Conservation (phyloP, 768 basidiomycete genomes). For the Albatrellus ellisii region DNA sequence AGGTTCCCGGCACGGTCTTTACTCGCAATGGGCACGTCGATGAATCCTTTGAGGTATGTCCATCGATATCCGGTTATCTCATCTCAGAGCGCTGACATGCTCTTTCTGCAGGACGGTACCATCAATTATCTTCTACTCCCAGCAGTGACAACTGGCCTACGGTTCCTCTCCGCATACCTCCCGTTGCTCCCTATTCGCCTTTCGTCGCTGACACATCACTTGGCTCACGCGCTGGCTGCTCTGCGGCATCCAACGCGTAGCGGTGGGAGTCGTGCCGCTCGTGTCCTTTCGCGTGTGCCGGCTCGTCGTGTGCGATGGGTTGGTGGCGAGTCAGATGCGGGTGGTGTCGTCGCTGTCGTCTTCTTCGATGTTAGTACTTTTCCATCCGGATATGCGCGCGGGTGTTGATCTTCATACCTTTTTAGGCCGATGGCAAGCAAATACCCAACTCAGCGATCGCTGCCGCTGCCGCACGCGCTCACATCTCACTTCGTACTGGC, state of each 20-base stretch:
- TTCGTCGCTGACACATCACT: slow-evolving; percentile 51
- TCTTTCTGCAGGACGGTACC: slow-evolving; percentile 56
- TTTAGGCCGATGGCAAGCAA: slow-evolving; percentile 6
- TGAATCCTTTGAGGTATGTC: slow-evolving; percentile 64
- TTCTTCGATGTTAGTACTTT: slow-evolving; percentile 9
- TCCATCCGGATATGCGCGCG: neutral
- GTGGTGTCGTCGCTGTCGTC: slow-evolving; percentile 8
- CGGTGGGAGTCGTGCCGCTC: slow-evolving; percentile 47
- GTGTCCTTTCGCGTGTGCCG: slow-evolving; percentile 56
- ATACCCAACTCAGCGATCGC: slow-evolving; percentile 32
- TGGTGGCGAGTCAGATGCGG: slow-evolving; percentile 4
- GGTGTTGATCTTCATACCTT: neutral
- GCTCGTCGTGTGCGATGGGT: slow-evolving; percentile 51
- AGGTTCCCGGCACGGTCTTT: slow-evolving; percentile 62
- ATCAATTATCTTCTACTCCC: slow-evolving; percentile 71
- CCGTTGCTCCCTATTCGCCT: slow-evolving; percentile 70
- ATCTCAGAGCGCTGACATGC: slow-evolving; percentile 10
- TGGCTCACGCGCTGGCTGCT: slow-evolving; percentile 40
- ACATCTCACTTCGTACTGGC: slow-evolving; percentile 66
- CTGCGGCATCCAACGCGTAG: slow-evolving; percentile 54
- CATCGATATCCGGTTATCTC: neutral
- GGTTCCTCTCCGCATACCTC: slow-evolving; percentile 65
- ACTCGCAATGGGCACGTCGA: slow-evolving; percentile 45
- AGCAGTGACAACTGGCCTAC: slow-evolving; percentile 68
- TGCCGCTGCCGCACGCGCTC: slow-evolving; percentile 41